Evolutionary conservation across 495 filamentous ascomycete species (phyloP).

Genomic region (Podospora sp.): DNA sequence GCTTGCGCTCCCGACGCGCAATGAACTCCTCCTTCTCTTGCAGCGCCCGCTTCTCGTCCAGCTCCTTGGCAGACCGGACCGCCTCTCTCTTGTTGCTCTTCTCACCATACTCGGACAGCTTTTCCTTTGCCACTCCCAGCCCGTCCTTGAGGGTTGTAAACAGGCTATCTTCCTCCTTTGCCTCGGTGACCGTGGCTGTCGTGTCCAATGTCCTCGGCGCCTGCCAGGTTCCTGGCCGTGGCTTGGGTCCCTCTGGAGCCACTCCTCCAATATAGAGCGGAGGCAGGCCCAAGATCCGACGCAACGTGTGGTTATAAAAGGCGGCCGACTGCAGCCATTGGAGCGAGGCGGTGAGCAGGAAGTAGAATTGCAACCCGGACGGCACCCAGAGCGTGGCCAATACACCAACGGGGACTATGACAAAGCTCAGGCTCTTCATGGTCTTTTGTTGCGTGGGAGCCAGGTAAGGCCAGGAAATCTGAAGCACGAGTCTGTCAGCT

Average conservation of each 20-base stretch:
- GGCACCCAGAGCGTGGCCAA: constrained; percentile 67
- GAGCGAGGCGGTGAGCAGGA: constrained; percentile 60
- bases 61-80: constrained; percentile 41
- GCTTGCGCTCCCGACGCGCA: constrained; percentile 38
- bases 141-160: constrained; percentile 30
- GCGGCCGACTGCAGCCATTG: constrained; percentile 60
- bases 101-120: constrained; percentile 33
- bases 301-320: constrained; percentile 53
- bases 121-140: constrained; percentile 40
- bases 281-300: constrained; percentile 52
- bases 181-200: constrained; percentile 15
- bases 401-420: constrained; percentile 64
- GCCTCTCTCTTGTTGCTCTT: constrained; percentile 24
- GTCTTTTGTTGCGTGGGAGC: constrained; percentile 41
- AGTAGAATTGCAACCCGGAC: constrained; percentile 71
- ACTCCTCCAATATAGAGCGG: constrained; percentile 40
- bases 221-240: constrained; percentile 27
- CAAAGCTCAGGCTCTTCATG: constrained; percentile 55
- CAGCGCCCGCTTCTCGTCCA: constrained; percentile 49
- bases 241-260: not conserved
- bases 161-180: constrained; percentile 24
- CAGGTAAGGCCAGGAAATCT: constrained; percentile 41
- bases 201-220: constrained; percentile 34
- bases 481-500: not conserved
- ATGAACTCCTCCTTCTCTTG: constrained; percentile 46